A percentile compares a stretch with the other conserved stretches of the same genome.
These are phyloP conservation scores for Aspergillus puulaauensis DNA, from an alignment of 2,329 filamentous ascomycete species.

Conservation along the genomic window DNA sequence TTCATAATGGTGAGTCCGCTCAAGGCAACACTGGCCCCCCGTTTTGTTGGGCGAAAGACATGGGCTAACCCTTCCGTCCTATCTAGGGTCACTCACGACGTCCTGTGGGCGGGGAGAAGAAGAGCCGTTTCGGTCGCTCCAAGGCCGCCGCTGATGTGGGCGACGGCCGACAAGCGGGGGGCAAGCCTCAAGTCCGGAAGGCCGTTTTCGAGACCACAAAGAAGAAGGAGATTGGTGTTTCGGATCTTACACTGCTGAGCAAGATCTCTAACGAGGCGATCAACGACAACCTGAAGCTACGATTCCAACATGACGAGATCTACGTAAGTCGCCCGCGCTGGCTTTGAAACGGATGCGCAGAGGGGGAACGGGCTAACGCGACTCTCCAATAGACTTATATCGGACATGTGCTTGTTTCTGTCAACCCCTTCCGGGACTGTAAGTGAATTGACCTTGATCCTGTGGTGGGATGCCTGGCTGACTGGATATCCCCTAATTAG, in stretches of 20 bases:
- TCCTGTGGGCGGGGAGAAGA: slow-evolving; percentile 43
- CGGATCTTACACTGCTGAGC: slow-evolving; percentile 93
- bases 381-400: slow-evolving; percentile 73
- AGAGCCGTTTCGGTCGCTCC: slow-evolving; percentile 44
- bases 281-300: slow-evolving; percentile 98
- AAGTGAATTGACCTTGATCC: slow-evolving; percentile 34
- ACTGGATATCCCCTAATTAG: slow-evolving; percentile 45
- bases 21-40: background rate
- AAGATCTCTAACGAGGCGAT: slow-evolving; percentile 99
- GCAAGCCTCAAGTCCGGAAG: slow-evolving; percentile 78
- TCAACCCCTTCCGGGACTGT: slow-evolving; percentile 94
- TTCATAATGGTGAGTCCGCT: slow-evolving; percentile 34
- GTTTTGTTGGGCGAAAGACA: background rate
- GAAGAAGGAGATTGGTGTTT: slow-evolving; percentile 99
- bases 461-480: background rate
- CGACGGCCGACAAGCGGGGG: slow-evolving; percentile 47
- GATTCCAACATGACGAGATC: slow-evolving; percentile 95
- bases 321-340: slow-evolving; percentile 58
- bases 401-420: slow-evolving; percentile 97
- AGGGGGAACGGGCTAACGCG: slow-evolving; percentile 13
- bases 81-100: slow-evolving; percentile 45
- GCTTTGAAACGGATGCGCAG: slow-evolving; percentile 17
- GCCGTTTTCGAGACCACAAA: slow-evolving; percentile 93
- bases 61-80: slow-evolving; percentile 19
- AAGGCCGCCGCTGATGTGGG: slow-evolving; percentile 43